Percentiles rank a stretch among this genome's conserved stretches.
Conservation (phyloP, 306 rosid species). For the Vachellia pachyceras region DNA sequence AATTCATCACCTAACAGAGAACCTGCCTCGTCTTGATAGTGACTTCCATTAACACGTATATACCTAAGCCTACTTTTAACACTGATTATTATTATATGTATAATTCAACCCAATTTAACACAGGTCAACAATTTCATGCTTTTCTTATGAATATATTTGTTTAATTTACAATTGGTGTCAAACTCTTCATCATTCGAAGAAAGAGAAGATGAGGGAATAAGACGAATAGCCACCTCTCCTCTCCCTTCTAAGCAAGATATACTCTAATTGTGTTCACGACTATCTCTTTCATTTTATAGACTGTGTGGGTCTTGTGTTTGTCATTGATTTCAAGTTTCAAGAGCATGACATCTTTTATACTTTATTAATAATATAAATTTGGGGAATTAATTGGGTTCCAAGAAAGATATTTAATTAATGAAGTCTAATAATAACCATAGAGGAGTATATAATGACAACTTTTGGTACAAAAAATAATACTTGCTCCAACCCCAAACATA, state of each 20-base stretch:
- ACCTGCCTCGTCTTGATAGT: constrained; percentile 54
- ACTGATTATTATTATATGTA: constrained; percentile 38
- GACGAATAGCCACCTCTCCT: constrained; percentile 22
- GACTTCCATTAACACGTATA: constrained; percentile 61
- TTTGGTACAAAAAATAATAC: no score
- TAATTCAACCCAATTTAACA: constrained; percentile 1
- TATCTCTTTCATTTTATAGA: no score
- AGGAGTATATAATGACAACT: no score
- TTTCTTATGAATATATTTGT: constrained; percentile 3
- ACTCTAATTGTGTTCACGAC: no score
- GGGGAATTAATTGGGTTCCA: no score
- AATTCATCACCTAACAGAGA: constrained; percentile 64
- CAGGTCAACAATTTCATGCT: constrained; percentile 76
- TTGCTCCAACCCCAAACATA: no score
- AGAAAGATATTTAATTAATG: no score
- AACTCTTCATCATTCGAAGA: constrained; percentile 32
- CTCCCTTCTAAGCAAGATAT: constrained; percentile 62
- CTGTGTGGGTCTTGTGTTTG: no score
- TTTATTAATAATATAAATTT: no score
- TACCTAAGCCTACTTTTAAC: constrained; percentile 48
- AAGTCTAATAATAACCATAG: no score
- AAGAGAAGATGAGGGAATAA: background rate
- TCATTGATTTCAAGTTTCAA: no score
- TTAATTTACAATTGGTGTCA: constrained; percentile 13
- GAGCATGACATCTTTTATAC: no score